Conservation (phyloP, 139 green algal genomes). For the Volvox reticuliferus region DNA sequence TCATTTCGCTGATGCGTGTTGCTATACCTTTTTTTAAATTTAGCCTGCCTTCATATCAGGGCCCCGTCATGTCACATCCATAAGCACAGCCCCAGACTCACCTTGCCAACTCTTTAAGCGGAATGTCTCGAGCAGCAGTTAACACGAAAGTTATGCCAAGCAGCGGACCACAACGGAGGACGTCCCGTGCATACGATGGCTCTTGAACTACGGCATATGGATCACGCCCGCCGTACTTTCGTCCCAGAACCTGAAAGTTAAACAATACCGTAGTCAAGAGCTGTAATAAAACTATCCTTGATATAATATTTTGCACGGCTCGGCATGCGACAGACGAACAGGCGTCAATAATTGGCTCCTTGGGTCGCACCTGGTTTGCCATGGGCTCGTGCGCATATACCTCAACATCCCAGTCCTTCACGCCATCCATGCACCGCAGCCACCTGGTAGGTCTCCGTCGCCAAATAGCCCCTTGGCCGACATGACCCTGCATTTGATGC, state of each 20-base stretch:
- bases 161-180: constrained; percentile 34
- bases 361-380: constrained; percentile 20
- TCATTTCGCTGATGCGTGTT: too few relatives aligned
- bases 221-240: constrained; percentile 29
- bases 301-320: too few relatives aligned
- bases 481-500: constrained; percentile 10
- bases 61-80: too few relatives aligned
- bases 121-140: constrained; percentile 45
- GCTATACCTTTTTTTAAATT: too few relatives aligned
- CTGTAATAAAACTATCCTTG: too few relatives aligned
- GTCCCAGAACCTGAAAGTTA: constrained; percentile 33
- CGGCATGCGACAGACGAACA: too few relatives aligned
- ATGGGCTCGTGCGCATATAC: constrained; percentile 24
- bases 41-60: too few relatives aligned
- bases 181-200: constrained; percentile 35
- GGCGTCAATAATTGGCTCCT: too few relatives aligned
- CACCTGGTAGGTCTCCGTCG: constrained; percentile 55
- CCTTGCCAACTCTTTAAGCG: constrained; percentile 28
- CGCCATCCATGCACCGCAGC: constrained; percentile 50
- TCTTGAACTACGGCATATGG: background rate
- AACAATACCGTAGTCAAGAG: too few relatives aligned
- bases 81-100: background rate
- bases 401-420: constrained; percentile 44
- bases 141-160: constrained; percentile 51
- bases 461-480: constrained; percentile 42